phyloP scores from a whole-genome alignment of 2,329 filamentous ascomycete species.

The Bertia moriformis region DNA sequence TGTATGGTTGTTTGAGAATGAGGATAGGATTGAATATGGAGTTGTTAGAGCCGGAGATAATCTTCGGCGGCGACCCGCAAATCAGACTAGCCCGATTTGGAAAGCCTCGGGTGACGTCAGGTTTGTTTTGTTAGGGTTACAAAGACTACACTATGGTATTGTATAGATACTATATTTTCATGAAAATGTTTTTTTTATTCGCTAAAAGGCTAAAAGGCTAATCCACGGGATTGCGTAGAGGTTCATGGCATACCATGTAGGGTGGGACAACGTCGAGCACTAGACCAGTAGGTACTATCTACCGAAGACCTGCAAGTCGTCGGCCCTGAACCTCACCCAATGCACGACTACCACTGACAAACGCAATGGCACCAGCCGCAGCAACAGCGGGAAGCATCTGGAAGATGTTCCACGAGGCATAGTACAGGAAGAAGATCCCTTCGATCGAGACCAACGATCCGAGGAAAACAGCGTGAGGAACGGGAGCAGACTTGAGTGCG shows the following conservation, averaged over 20 bases:
- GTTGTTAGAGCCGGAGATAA: background rate
- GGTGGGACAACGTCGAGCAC: background rate
- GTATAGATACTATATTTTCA: no score
- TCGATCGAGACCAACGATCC: slow-evolving; percentile 80
- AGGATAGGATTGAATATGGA: background rate
- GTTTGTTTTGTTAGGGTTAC: background rate
- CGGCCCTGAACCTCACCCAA: slow-evolving; percentile 85
- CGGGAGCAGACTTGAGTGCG: slow-evolving; percentile 60
- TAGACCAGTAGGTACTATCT: no score
- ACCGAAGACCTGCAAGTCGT: slow-evolving; percentile 60
- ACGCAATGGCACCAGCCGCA: slow-evolving; percentile 54
- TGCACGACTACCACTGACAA: slow-evolving; percentile 78
- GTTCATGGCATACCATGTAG: background rate
- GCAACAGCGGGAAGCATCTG: slow-evolving; percentile 65
- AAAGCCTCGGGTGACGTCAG: background rate
- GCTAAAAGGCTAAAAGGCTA: no score
- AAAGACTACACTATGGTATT: background rate
- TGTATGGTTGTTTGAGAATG: background rate
- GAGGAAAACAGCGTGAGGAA: slow-evolving; percentile 74
- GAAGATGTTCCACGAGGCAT: slow-evolving; percentile 82
- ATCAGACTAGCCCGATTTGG: background rate
- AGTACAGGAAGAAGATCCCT: slow-evolving; percentile 87
- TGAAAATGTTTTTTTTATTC: no score
- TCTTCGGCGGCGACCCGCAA: background rate
- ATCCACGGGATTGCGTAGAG: no score